Conservation (phyloP, 2,329 filamentous ascomycete species). For the Ophiostoma angusticollis region DNA sequence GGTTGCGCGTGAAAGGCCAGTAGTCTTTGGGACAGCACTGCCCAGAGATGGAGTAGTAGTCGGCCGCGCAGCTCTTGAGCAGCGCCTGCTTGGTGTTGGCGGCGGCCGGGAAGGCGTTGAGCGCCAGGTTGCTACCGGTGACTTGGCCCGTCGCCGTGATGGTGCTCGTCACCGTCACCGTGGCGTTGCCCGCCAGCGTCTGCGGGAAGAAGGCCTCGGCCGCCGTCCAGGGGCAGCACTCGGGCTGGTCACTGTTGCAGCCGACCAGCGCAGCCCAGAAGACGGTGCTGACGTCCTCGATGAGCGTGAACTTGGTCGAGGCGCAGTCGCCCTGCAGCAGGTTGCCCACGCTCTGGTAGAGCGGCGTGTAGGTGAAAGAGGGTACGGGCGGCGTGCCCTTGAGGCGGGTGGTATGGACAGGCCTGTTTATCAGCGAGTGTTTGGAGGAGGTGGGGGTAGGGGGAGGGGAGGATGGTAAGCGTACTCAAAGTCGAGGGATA, state of each 20-base stretch:
- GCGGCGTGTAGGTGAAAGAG: slow-evolving; percentile 8
- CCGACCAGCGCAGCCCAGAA: slow-evolving; percentile 18
- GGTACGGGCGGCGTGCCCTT: slow-evolving; percentile 2
- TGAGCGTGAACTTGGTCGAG: slow-evolving; percentile 16
- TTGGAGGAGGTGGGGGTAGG: background rate
- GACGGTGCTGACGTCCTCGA: slow-evolving; percentile 17
- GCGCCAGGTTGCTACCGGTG: slow-evolving; percentile 2
- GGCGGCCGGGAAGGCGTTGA: slow-evolving; percentile 14
- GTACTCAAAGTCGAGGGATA: slow-evolving; percentile 16
- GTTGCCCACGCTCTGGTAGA: slow-evolving; percentile 14
- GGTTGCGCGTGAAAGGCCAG: slow-evolving; percentile 16
- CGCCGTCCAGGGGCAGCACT: slow-evolving; percentile 19
- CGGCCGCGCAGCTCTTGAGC: slow-evolving; percentile 14
- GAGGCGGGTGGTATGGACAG: slow-evolving; percentile 12
- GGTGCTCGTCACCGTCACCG: slow-evolving; percentile 6
- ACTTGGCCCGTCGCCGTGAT: background rate
- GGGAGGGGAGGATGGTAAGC: background rate
- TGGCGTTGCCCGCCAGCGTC: slow-evolving; percentile 7
- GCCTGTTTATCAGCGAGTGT: too few species aligned
- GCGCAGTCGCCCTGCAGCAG: slow-evolving; percentile 17
- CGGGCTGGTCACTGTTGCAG: slow-evolving; percentile 16
- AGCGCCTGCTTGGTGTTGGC: slow-evolving; percentile 7
- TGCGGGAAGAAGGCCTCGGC: slow-evolving; percentile 7
- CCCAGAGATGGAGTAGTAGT: slow-evolving; percentile 19
- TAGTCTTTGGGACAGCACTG: slow-evolving; percentile 18